Evolutionary conservation across 108 stramenopile genomes (phyloP).

Genomic region (Pelagomonas calceolata): DNA sequence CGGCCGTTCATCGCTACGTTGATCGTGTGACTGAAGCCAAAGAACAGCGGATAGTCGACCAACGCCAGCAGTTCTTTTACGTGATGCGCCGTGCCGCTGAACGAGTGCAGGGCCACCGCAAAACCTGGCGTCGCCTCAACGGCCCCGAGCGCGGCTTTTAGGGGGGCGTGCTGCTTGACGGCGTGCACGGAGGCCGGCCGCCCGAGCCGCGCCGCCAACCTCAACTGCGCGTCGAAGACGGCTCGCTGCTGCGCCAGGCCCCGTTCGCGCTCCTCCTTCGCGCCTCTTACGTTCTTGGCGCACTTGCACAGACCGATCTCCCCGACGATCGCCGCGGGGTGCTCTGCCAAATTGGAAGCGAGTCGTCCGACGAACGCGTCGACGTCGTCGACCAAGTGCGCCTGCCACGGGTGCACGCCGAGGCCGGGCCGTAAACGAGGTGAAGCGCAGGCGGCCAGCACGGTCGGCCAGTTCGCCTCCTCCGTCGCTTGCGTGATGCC

Average conservation of each 20-base stretch:
- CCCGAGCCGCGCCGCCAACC: conserved; percentile 51
- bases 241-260: conserved; percentile 51
- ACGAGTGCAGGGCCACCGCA: conserved; percentile 66
- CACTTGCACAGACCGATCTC: conserved; percentile 70
- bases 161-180: conserved; percentile 54
- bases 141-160: conserved; percentile 42
- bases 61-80: conserved; percentile 48
- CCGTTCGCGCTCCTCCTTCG: conserved; percentile 32
- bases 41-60: conserved; percentile 47
- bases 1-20: conserved; percentile 56
- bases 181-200: conserved; percentile 66
- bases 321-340: conserved; percentile 57
- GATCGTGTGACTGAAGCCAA: conserved; percentile 68
- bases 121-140: conserved; percentile 38
- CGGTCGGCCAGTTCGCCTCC: background rate
- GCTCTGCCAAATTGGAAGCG: conserved; percentile 40
- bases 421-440: background rate
- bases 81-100: conserved; percentile 68
- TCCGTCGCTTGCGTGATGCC: background rate
- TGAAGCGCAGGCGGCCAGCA: background rate
- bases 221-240: conserved; percentile 53
- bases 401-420: background rate
- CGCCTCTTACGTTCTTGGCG: conserved; percentile 56
- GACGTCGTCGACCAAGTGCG: background rate
- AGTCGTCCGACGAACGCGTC: conserved; percentile 6